phyloP scores from a whole-genome alignment of 2,329 filamentous ascomycete genomes.

The Orbilia brochopaga region DNA sequence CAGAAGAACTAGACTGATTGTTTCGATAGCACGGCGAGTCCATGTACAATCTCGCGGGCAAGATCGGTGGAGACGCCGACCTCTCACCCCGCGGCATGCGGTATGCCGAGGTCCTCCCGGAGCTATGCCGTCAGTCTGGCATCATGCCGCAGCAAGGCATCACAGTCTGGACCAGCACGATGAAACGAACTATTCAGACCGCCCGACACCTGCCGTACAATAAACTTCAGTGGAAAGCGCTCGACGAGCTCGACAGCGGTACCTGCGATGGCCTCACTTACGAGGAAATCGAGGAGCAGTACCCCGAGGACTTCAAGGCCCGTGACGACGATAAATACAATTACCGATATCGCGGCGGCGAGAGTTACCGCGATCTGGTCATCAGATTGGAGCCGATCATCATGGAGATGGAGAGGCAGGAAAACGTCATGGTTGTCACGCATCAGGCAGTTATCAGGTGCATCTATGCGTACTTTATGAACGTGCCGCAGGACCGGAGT shows the following conservation, averaged over 20 bases:
- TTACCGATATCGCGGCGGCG: constrained; percentile 95
- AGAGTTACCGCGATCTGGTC: constrained; percentile 94
- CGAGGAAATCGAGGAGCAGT: constrained; percentile 87
- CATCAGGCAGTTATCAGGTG: constrained; percentile 96
- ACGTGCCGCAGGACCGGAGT: constrained; percentile 86
- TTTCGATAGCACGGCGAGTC: constrained; percentile 83
- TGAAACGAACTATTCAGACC: constrained; percentile 87
- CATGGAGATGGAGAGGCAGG: constrained; percentile 95
- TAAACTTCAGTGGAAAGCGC: constrained; percentile 96
- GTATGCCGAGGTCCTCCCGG: constrained; percentile 84
- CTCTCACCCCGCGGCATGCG: constrained; percentile 84
- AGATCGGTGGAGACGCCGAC: constrained; percentile 90
- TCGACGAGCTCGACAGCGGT: constrained; percentile 95
- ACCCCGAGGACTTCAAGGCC: constrained; percentile 91
- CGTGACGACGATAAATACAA: constrained; percentile 98
- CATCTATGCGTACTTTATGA: constrained; percentile 99
- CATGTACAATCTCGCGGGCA: constrained; percentile 83
- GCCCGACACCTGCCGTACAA: constrained; percentile 87
- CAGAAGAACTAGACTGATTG: constrained; percentile 43
- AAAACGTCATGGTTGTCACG: constrained; percentile 97
- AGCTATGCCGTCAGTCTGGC: constrained; percentile 61
- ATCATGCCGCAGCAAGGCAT: constrained; percentile 59
- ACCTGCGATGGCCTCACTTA: constrained; percentile 97
- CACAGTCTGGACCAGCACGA: constrained; percentile 76
- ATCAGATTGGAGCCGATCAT: constrained; percentile 98